These are phyloP conservation scores for Agarophyton chilense DNA, from an alignment of 23 red algal species.

Conservation along the genomic window DNA sequence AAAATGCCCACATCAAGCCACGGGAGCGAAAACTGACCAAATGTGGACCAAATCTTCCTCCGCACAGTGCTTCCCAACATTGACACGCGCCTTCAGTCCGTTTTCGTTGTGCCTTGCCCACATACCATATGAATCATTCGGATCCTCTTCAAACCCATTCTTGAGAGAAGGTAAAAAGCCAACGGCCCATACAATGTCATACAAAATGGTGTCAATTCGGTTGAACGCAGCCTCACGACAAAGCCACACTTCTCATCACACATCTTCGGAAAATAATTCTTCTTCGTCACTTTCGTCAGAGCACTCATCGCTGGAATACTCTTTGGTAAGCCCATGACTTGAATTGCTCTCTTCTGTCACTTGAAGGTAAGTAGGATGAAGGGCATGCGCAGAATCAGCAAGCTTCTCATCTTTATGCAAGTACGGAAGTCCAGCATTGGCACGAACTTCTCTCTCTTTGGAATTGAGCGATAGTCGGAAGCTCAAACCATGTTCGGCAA, in stretches of 20 bases:
- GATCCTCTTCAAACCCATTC: background rate
- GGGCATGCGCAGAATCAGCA: slow-evolving; percentile 43
- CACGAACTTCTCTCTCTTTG: slow-evolving; percentile 52
- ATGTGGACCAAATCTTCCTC: no score
- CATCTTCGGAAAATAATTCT: slow-evolving; percentile 61
- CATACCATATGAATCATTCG: background rate
- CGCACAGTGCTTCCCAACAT: no score
- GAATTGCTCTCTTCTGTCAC: background rate
- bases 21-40: no score
- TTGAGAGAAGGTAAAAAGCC: background rate
- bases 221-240: background rate
- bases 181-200: background rate
- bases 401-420: slow-evolving; percentile 41
- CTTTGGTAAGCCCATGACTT: background rate
- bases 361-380: slow-evolving; percentile 43
- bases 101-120: background rate
- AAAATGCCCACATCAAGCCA: no score
- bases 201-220: background rate
- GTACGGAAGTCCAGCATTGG: slow-evolving; percentile 33
- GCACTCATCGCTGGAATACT: slow-evolving; percentile 8
- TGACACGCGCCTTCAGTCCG: no score
- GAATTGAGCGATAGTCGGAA: slow-evolving; percentile 31
- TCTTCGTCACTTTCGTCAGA: slow-evolving; percentile 28
- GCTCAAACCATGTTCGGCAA: slow-evolving; percentile 32
- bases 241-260: background rate